A percentile compares a stretch with the other conserved stretches of the same genome.
Conservation (phyloP, 2,329 filamentous ascomycete species). For the Colletotrichum tanaceti region DNA sequence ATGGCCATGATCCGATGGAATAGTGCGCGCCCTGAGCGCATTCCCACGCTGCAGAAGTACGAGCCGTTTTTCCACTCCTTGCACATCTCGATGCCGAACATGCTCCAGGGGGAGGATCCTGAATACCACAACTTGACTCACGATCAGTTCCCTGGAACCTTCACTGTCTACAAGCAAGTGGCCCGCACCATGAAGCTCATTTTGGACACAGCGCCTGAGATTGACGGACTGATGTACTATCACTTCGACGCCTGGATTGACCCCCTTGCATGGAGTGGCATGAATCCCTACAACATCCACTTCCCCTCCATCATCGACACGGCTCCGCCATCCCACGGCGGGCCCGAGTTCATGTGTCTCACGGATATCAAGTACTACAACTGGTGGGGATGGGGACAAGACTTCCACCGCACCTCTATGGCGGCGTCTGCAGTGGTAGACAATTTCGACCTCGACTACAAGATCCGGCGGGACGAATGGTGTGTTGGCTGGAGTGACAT, state of each 20-base stretch:
- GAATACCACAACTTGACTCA: slow-evolving; percentile 46
- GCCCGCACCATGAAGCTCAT: slow-evolving; percentile 48
- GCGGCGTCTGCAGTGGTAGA: slow-evolving; percentile 39
- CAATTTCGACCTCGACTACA: slow-evolving; percentile 43
- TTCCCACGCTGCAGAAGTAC: slow-evolving; percentile 46
- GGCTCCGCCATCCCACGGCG: slow-evolving; percentile 39
- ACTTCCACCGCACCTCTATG: slow-evolving; percentile 41
- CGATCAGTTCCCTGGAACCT: slow-evolving; percentile 44
- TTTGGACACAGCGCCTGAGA: slow-evolving; percentile 46
- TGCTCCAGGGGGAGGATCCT: slow-evolving; percentile 37
- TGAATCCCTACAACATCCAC: slow-evolving; percentile 47
- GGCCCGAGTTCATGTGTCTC: slow-evolving; percentile 43
- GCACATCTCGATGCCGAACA: slow-evolving; percentile 46
- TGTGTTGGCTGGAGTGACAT: slow-evolving; percentile 51
- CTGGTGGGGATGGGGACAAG: slow-evolving; percentile 44
- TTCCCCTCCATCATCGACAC: slow-evolving; percentile 43
- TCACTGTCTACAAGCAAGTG: slow-evolving; percentile 44
- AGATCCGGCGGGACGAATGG: slow-evolving; percentile 44
- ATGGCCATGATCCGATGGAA: slow-evolving; percentile 48
- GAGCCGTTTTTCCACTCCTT: slow-evolving; percentile 48
- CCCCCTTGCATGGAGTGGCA: slow-evolving; percentile 45
- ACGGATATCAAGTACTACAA: slow-evolving; percentile 41
- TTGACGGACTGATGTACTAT: slow-evolving; percentile 48
- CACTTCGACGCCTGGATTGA: slow-evolving; percentile 51
- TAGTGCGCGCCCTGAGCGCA: slow-evolving; percentile 44